Base-by-base conservation (phyloP, 768 basidiomycete species). In the Tephrocybe sp. region DNA sequence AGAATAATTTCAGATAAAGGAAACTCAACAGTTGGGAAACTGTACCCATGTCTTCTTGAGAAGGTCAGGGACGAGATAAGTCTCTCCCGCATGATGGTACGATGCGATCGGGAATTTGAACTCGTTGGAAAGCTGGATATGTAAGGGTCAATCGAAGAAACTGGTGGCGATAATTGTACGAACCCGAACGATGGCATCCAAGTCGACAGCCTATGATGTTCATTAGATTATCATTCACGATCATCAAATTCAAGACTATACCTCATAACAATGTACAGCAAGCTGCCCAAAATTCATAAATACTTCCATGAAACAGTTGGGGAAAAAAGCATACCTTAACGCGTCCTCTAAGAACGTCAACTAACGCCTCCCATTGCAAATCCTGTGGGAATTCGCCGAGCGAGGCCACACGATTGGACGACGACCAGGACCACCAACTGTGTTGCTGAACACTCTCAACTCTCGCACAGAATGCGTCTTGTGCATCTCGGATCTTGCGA, bases 71-170 rank as follows among this genome's bases (percentile, higher is more conserved):
- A 91, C 87, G 35, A 92, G 82, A 57, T 87, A 92, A 0, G 89
- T 80, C 58, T 91, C 87, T 36, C 83, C 82, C 1, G 89, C 88
- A 57, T 91, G 89, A 58, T 90, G 89, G 67, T 89, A 81, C 0
- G 85, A 84, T 0, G 87, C 80, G 33, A 90, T 71, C 0, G 84
- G 79, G 68, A 89, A 89, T 53, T 88, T 71, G 72, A 91, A 92
- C 56, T 92, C 89, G 65, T 92, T 89, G 9, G 87, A 81, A 3
- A 92, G 72, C 76, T 89, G 49, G 2, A 13, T 1, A 26, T 17
- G 4, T 26, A 30, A 10, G 46, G 12, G 35, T 19, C 26, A 13
- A 39, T 16, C 30, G 41, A 49, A 14, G 7, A 31, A 5, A 23
- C 6, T n/a, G 1, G 32, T 17, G 9, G 12, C 14, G 10, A 19